A percentile compares a stretch with the other conserved stretches of the same genome.
Evolutionary conservation across 2,329 filamentous ascomycete species (phyloP).

Genomic region (Diaporthe citrichinensis): DNA sequence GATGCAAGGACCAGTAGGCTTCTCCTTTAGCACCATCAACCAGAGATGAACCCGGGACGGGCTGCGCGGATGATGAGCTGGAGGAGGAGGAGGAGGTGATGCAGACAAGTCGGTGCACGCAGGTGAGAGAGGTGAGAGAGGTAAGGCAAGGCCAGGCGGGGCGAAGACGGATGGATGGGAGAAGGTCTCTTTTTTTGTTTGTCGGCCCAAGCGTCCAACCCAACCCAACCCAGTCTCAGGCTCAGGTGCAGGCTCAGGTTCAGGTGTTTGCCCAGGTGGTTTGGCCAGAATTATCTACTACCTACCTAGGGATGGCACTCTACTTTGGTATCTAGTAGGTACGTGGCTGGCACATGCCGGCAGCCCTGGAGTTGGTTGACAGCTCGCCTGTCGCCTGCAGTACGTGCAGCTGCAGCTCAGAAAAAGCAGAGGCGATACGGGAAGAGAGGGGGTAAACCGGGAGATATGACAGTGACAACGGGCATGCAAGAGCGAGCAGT

Average conservation of each 20-base stretch:
- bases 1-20: neutral
- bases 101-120: neutral
- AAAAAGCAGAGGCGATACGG: constrained; percentile 22
- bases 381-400: constrained; percentile 31
- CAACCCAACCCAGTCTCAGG: neutral
- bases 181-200: constrained; percentile 1
- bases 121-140: neutral
- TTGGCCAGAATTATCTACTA: neutral
- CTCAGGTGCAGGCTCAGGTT: neutral
- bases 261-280: neutral
- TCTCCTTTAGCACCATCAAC: neutral
- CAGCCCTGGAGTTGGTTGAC: constrained; percentile 30
- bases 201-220: constrained; percentile 19
- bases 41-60: neutral
- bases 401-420: constrained; percentile 20
- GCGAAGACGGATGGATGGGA: neutral
- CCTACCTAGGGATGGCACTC: neutral
- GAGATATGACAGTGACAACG: neutral
- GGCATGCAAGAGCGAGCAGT: neutral
- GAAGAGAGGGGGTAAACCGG: neutral
- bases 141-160: neutral
- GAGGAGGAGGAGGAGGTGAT: neutral
- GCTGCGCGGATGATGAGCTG: neutral
- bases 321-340: neutral
- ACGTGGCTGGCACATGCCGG: constrained; percentile 31